Base-by-base conservation (phyloP, 2,329 filamentous ascomycete species). In the Ophiostoma ips region DNA sequence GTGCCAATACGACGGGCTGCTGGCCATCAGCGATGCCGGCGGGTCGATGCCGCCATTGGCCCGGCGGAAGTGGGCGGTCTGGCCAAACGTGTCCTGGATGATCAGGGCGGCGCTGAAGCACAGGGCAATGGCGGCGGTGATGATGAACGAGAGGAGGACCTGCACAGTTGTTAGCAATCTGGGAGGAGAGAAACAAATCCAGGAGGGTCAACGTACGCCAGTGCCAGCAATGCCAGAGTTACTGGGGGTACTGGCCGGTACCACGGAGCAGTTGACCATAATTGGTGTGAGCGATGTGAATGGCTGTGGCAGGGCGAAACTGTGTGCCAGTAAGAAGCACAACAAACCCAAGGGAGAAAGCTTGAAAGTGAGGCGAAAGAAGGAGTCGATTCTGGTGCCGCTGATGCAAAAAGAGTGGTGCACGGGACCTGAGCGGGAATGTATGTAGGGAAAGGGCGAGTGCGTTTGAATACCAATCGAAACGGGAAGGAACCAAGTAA, bases 141-240 rank as follows among this genome's bases (percentile, higher is more conserved):
- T 72, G 60, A 82, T 78, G 64, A 82, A 83, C 44, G 79, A 81
- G 55, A 83, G 70, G 31, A 83, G 68, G 53, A 79, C 72, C 73
- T 79, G 51, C 35, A 10, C 5, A 3, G 8, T 3, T 18, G 46
- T 48, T 16, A 51, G 48, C n/a, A 34, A 11, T 28, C 8, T 7
- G 30, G 2, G 3, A 30, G 10, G 19, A 10, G 12, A 28, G 38
- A n/a, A 11, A n/a, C n/a, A n/a, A n/a, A n/a, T n/a, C n/a, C n/a
- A n/a, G n/a, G n/a, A n/a, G n/a, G 38, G 24, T 13, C 7, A 31
- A 61, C 72, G 56, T 69, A 76, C 73, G 53, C 75, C 75, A 35
- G 71, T 66, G 46, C 76, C 73, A 49, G 76, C 75, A 50, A 81
- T 71, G 58, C 76, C 71, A 12, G 76, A 71, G 63, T 81, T 72